phyloP scores from a whole-genome alignment of 495 filamentous ascomycete genomes.

The Aspergillus hancockii region DNA sequence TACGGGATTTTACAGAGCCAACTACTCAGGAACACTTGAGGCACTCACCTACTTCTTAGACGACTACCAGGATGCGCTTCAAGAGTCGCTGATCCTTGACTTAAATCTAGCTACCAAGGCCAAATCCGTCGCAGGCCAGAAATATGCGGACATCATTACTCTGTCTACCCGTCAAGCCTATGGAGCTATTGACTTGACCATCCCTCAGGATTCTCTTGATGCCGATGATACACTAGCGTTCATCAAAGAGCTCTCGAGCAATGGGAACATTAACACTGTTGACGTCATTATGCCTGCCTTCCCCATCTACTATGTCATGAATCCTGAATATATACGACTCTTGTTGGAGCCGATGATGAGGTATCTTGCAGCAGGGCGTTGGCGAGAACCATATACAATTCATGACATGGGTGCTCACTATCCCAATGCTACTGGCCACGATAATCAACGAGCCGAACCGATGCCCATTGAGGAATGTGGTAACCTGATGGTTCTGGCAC shows the following conservation, averaged over 20 bases:
- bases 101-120: slow-evolving; percentile 30
- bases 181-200: slow-evolving; percentile 49
- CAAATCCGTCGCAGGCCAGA: slow-evolving; percentile 33
- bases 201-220: slow-evolving; percentile 43
- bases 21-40: slow-evolving; percentile 29
- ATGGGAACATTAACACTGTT: slow-evolving; percentile 56
- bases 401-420: slow-evolving; percentile 51
- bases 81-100: slow-evolving; percentile 39
- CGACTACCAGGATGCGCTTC: slow-evolving; percentile 43
- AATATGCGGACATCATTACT: slow-evolving; percentile 51
- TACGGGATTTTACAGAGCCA: slow-evolving; percentile 46
- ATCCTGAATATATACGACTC: slow-evolving; percentile 50
- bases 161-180: slow-evolving; percentile 51
- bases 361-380: slow-evolving; percentile 48
- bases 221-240: slow-evolving; percentile 48
- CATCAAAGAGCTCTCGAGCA: slow-evolving; percentile 53
- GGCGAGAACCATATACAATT: slow-evolving; percentile 42
- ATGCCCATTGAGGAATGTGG: slow-evolving; percentile 54
- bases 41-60: slow-evolving; percentile 44
- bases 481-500: slow-evolving; percentile 45
- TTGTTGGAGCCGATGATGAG: slow-evolving; percentile 52
- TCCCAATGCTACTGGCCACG: slow-evolving; percentile 51
- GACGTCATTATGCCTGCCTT: slow-evolving; percentile 53
- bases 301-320: slow-evolving; percentile 51
- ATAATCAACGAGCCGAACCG: slow-evolving; percentile 42